Evolutionary conservation across 2,329 filamentous ascomycete genomes (phyloP).

Genomic region (Seiridium unicorne): DNA sequence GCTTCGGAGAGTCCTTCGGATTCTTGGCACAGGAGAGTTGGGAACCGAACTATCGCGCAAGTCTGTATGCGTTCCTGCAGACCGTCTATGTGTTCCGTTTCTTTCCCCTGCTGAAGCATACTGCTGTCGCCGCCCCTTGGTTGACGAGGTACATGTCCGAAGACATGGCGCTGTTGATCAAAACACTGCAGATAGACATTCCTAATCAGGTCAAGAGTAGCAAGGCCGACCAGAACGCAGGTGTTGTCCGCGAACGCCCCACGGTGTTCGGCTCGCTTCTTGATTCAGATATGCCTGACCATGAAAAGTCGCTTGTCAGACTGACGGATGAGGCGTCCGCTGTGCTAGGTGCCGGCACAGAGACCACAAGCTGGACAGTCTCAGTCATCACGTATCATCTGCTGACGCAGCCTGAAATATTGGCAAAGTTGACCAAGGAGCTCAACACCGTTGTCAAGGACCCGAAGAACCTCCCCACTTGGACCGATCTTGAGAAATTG

Average conservation of each 20-base stretch:
- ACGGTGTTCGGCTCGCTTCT: conserved; percentile 21
- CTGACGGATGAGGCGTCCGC: conserved; percentile 17
- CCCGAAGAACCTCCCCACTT: conserved; percentile 21
- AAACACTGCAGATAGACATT: conserved; percentile 14
- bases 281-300: conserved; percentile 10
- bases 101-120: conserved; percentile 19
- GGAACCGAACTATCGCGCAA: conserved; percentile 31
- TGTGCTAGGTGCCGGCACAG: conserved; percentile 28
- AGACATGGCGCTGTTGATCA: conserved; percentile 17
- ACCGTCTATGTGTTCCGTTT: conserved; percentile 21
- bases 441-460: conserved; percentile 24
- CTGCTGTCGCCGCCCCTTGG: conserved; percentile 9
- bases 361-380: conserved; percentile 27
- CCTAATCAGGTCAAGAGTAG: conserved; percentile 12
- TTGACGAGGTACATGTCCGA: conserved; percentile 18
- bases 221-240: conserved; percentile 12
- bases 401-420: conserved; percentile 28
- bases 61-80: conserved; percentile 16
- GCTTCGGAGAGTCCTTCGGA: conserved; percentile 35
- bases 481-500: conserved; percentile 30
- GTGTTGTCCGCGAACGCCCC: conserved; percentile 11
- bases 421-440: conserved; percentile 27
- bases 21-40: conserved; percentile 30
- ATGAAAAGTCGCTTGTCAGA: conserved; percentile 13
- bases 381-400: conserved; percentile 34